Base-by-base conservation (phyloP, 1,139 yeast genomes). In the Diutina sp. region DNA sequence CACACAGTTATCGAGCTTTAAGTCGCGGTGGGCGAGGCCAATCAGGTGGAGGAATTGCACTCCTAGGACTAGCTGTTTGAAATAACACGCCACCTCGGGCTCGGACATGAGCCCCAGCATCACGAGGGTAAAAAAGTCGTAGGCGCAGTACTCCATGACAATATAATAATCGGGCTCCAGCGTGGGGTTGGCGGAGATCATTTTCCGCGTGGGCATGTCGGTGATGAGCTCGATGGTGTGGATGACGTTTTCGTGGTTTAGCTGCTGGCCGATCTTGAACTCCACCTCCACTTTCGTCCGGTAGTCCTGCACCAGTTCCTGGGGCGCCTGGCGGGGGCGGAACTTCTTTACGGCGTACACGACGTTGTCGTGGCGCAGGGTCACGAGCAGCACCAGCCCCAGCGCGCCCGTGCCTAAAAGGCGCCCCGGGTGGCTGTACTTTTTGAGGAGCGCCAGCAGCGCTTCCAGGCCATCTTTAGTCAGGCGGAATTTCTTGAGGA, bases 1-100 rank as follows among this genome's bases (percentile, higher is more conserved):
- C 58, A 86, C 90, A 67, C 93, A 87, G 66, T 87, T 87, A 67
- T 87, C 95, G 56, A 87, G 69, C 65, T 87, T 87, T 62, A 87
- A 74, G 66, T 87, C 95, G 55, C 95, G 73, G 68, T 87, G 95
- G 0, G 93, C 89, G 54, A 87, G 72, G 0, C 93, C 93, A 67
- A 80, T 74, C 4, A 74, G 69, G 66, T 87, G 95, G 60, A 87
- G 68, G 67, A 82, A 83, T 4, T 69, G 63, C 2, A 84, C 85
- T 47, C 91, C 95, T 56, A 72, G 68, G 45, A 81, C 69, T 56
- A 87, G 77, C 66, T 87, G 95, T 61, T 78, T 82, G 62, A 86
- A 83, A 67, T 85, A 86, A 67, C 95, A 87, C 55, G 73, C 74
- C 9, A 82, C 73, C 67, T 86, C 93, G 48, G 75, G 70, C 30